Base-by-base conservation (phyloP, 2,329 filamentous ascomycete genomes). In the Neospermospora avenae region DNA sequence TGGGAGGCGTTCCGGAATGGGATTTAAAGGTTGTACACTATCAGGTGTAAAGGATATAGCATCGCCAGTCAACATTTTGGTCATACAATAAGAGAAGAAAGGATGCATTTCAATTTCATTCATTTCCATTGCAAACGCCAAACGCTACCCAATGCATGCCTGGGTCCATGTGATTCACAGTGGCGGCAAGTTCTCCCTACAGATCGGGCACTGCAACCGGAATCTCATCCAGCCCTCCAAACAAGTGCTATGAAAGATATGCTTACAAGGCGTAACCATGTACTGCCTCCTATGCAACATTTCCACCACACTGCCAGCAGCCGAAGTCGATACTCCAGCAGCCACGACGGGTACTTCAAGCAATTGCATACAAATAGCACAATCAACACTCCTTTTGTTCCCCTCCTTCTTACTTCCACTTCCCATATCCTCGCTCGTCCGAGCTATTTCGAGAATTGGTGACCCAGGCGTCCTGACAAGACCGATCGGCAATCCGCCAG, bases 161-260 rank as follows among this genome's bases (percentile, higher is more conserved):
- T n/a, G n/a, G n/a, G n/a, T 18, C 11, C 13, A 39, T 57, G 14
- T 45, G 25, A 2, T 14, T 77, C 81, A 97, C 72, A 96, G 75
- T 45, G 93, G 91, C 55, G 93, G 93, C 70, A 98, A 75, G 61
- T 89, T 88, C 77, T 97, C 93, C 67, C 95, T 83, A 76, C 95
- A 98, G 66, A 96, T 97, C 0, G 95, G 95, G 76, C 95, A 99
- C 77, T 96, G 91, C 70, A 99, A 76, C 60, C 93, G 79, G 73
- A 96, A 92, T 72, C 90, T 84, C 89, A 99, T 95, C 95, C 95
- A 98, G 41, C 91, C 92, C 76, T 98, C 93, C 67, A 99, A 77
- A 74, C 95, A 99, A 34, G 82, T 80, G 59, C 87, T 95, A 73
- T 99, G 95, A 73, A 99, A 99, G 52, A 98, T 92, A 77, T 99